Evolutionary conservation across 768 basidiomycete species (phyloP), one percentile per base, ranked within the genome.

Genomic region (Kwoniella europaea): DNA sequence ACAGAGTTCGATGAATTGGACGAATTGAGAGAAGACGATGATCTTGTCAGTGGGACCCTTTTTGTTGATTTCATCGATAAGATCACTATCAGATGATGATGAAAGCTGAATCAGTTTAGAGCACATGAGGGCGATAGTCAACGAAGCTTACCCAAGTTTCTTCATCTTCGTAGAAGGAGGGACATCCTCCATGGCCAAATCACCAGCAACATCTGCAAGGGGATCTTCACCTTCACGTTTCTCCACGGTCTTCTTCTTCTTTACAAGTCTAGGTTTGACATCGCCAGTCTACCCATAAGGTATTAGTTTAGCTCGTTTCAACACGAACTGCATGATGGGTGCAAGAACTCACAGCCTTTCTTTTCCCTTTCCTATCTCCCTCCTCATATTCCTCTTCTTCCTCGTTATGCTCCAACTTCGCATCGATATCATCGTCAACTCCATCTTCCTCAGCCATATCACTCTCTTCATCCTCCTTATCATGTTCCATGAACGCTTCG

Each of bases 11-110:
- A 93, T 85, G 67, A 88, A 90, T 6, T 85, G 81, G 0, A 89
- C 90, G 89, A 91, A 92, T 79, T 90, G 89, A 0, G 90, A 91
- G 67, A 91, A 86, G 68, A 92, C 83, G 62, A 93, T 67, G 68
- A 69, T 71, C 88, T 90, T 91, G 76, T 91, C 89, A 13, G 88
- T 87, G 1, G 88, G 88, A 68, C 86, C 79, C 22, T 86, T 84
- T 57, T 86, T 78, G n/a, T 85, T 81, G 72, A 87, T 85, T 42
- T 85, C 80, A 46, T 82, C 69, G 5, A 91, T 79, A 12, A 85
- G 80, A n/a, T 88, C 85, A 86, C 91, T 91, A 54, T 88, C 35
- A 35, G 35, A 35, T 89, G 89, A 60, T 22, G 20, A 7, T 10
- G 12, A 50, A 22, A n/a, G 16, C 15, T 27, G 24, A 27, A 24